These are phyloP conservation scores for Fusarium annulatum DNA, from an alignment of 2,329 filamentous ascomycete genomes.

Conservation along the genomic window DNA sequence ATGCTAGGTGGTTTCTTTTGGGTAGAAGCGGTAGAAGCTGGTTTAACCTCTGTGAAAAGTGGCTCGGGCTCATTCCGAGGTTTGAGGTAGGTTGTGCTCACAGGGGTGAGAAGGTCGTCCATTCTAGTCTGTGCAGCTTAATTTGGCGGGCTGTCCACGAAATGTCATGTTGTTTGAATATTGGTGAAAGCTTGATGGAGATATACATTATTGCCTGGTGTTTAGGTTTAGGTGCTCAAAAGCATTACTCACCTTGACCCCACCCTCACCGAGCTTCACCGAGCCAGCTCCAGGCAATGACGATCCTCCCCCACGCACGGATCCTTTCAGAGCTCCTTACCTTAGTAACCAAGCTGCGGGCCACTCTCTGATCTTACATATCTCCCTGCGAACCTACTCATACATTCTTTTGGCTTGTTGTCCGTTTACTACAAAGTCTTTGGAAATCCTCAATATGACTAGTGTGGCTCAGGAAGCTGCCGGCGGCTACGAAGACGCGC, in stretches of 20 bases:
- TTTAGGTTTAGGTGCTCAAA: background rate
- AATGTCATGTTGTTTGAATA: background rate
- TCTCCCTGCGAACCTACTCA: background rate
- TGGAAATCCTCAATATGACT: slow-evolving; percentile 40
- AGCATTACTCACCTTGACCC: slow-evolving; percentile 39
- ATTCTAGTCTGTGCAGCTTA: slow-evolving; percentile 49
- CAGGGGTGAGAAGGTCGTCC: slow-evolving; percentile 66
- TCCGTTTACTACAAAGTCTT: background rate
- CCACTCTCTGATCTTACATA: slow-evolving; percentile 10
- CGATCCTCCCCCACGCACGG: slow-evolving; percentile 38
- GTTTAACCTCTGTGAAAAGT: slow-evolving; percentile 53
- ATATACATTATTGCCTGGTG: background rate
- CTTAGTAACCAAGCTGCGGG: background rate
- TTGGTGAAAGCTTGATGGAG: background rate
- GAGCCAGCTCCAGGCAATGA: slow-evolving; percentile 40
- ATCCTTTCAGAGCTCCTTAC: slow-evolving; percentile 22
- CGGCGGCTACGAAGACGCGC: slow-evolving; percentile 45
- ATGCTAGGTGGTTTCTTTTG: background rate
- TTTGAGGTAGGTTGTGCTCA: slow-evolving; percentile 63
- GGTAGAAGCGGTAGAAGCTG: slow-evolving; percentile 24
- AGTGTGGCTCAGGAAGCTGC: slow-evolving; percentile 32
- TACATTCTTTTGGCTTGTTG: background rate
- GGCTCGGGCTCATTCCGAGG: slow-evolving; percentile 50
- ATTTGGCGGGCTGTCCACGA: background rate
- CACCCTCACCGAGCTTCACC: slow-evolving; percentile 51